These are phyloP conservation scores for Phaeosphaeriaceae sp. DNA, from an alignment of 2,329 filamentous ascomycete species.

Conservation along the genomic window DNA sequence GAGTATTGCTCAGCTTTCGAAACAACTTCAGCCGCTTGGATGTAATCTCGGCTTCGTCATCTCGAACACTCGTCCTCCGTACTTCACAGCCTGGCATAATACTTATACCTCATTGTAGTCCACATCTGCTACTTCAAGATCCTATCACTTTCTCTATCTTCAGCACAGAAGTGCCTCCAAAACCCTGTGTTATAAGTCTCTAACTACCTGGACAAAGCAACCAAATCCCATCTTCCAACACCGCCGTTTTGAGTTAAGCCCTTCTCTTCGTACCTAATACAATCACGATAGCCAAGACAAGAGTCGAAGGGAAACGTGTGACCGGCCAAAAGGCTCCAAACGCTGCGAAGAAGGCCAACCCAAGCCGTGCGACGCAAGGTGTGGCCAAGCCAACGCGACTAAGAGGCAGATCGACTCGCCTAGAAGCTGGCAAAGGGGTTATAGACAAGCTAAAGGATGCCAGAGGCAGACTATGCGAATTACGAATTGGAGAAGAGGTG, in stretches of 20 bases:
- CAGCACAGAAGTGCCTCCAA: neutral
- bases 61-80: no score
- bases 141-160: no score
- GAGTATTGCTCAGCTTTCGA: slow-evolving; percentile 20
- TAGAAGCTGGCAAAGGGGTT: slow-evolving; percentile 13
- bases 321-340: slow-evolving; percentile 1
- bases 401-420: slow-evolving; percentile 18
- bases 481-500: slow-evolving; percentile 14
- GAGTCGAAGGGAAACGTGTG: no score
- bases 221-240: no score
- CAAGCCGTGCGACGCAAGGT: slow-evolving; percentile 11
- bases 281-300: no score
- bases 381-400: slow-evolving; percentile 14
- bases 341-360: slow-evolving; percentile 12
- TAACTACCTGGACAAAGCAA: neutral
- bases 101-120: no score
- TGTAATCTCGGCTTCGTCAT: no score
- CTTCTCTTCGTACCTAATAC: no score
- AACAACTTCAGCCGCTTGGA: neutral
- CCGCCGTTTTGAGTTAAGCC: no score
- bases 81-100: no score
- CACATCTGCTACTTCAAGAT: no score
- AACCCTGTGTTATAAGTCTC: neutral
- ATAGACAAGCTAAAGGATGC: slow-evolving; percentile 16
- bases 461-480: slow-evolving; percentile 13